Base-by-base conservation (phyloP, 768 basidiomycete genomes). In the Gautieria morchelliformis region DNA sequence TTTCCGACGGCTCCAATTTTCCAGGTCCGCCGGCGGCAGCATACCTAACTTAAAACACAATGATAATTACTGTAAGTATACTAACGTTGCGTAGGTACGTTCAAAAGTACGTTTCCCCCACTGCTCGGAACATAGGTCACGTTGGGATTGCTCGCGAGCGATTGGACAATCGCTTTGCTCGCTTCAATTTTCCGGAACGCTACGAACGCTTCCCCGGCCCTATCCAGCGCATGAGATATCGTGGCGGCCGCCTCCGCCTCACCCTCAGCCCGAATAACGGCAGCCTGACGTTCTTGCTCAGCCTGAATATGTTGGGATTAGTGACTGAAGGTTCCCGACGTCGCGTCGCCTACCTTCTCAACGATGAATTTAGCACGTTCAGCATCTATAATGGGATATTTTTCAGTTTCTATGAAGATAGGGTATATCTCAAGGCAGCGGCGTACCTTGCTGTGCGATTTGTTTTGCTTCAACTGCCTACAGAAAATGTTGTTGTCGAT, bases 311-410 rank as follows among this genome's bases (percentile, higher is more conserved):
- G 53, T 20, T 58, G 56, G 10, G 44, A 50, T 24, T 11, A 17
- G 27, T 32, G 47, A 30, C 7, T 27, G 37, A 50, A 30, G 20
- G 33, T 32, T 40, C 22, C 12, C 51, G 20, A 57, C 40, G 15
- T 11, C 45, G 19, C 30, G 33, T 52, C 32, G 64, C 76, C 56
- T 59, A 91, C 93, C 80, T 96, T 97, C 75, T 99, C 96, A 61
- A 99, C 96, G 62, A 98, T 89, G 71, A 97, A 99, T 72, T 97
- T 98, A 58, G 96, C 96, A 35, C 96, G 84, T 74, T 99, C 96
- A 61, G 96, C 96, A 73, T 98, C 95, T 93, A 63, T n/a, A n/a
- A n/a, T n/a, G 30, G 40, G 40, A 12, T 12, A 47, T 37, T 10
- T 32, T 37, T n/a, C n/a, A 14, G 19, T 37, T 32, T 22, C 33